Conservation (phyloP, 331 rosid genomes). For the Quercus phellos region DNA sequence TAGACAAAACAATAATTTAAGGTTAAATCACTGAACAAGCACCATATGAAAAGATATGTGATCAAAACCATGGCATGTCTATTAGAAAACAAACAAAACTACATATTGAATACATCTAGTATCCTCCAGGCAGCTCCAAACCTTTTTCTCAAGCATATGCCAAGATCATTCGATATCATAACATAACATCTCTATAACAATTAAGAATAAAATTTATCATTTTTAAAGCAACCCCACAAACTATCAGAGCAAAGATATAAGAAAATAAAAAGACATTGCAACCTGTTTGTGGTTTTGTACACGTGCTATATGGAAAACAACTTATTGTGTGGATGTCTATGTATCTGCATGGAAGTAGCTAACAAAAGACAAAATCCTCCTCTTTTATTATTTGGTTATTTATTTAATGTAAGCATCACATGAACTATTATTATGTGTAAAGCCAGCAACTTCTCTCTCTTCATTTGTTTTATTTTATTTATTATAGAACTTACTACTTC, state of each 20-base stretch:
- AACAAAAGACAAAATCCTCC: too few relatives aligned
- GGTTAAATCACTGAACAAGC: neutral
- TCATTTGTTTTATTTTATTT: too few relatives aligned
- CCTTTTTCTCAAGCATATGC: too few relatives aligned
- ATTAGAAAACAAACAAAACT: neutral
- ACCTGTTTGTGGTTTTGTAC: neutral
- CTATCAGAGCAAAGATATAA: neutral
- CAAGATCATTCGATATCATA: too few relatives aligned
- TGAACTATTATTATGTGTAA: neutral
- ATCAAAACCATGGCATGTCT: neutral
- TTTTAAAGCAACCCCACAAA: neutral
- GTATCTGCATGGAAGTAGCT: neutral
- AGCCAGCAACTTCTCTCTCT: neutral
- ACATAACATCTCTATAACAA: too few relatives aligned
- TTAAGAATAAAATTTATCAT: neutral
- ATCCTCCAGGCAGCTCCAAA: neutral
- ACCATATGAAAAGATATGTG: neutral
- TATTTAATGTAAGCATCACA: neutral
- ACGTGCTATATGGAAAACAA: neutral
- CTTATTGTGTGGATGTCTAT: neutral
- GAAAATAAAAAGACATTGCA: neutral
- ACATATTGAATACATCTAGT: neutral
- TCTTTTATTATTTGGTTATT: too few relatives aligned
- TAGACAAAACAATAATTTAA: neutral
- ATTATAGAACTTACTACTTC: too few relatives aligned